phyloP scores from a whole-genome alignment of 768 basidiomycete species.

The Boletus pseudopeckii region DNA sequence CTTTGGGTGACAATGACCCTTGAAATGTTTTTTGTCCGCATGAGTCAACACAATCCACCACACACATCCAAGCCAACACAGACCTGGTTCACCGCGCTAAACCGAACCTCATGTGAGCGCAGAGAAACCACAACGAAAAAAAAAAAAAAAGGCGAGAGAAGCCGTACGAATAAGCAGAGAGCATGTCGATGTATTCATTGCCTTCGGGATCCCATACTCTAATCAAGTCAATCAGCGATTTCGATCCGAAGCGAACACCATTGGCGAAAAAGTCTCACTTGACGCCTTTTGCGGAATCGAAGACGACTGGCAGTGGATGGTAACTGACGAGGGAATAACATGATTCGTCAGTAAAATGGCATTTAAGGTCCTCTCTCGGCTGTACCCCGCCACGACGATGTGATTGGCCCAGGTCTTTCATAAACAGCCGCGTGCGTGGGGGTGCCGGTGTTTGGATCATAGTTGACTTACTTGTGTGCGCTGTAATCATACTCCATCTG shows the following conservation, averaged over 20 bases:
- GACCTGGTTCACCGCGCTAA: slow-evolving; percentile 85
- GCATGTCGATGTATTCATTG: slow-evolving; percentile 95
- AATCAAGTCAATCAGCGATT: slow-evolving; percentile 1
- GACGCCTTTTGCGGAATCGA: slow-evolving; percentile 85
- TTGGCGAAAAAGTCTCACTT: slow-evolving; percentile 62
- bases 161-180: slow-evolving; percentile 92
- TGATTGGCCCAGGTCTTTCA: slow-evolving; percentile 20
- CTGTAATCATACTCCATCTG: slow-evolving; percentile 76
- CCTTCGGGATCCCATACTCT: slow-evolving; percentile 95
- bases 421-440: slow-evolving; percentile 22
- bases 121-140: background rate
- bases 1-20: slow-evolving; percentile 90
- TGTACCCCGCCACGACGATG: slow-evolving; percentile 3
- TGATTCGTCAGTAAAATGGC: slow-evolving; percentile 32
- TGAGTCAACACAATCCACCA: slow-evolving; percentile 13
- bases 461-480: slow-evolving; percentile 79
- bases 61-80: slow-evolving; percentile 24
- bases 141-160: background rate
- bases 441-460: background rate
- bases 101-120: slow-evolving; percentile 1
- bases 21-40: slow-evolving; percentile 8
- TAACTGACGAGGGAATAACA: slow-evolving; percentile 64
- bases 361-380: background rate
- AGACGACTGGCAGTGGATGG: slow-evolving; percentile 92
- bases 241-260: slow-evolving; percentile 7